Evolutionary conservation across 1,139 yeast genomes (phyloP).

Genomic region (Maudiozyma humilis): DNA sequence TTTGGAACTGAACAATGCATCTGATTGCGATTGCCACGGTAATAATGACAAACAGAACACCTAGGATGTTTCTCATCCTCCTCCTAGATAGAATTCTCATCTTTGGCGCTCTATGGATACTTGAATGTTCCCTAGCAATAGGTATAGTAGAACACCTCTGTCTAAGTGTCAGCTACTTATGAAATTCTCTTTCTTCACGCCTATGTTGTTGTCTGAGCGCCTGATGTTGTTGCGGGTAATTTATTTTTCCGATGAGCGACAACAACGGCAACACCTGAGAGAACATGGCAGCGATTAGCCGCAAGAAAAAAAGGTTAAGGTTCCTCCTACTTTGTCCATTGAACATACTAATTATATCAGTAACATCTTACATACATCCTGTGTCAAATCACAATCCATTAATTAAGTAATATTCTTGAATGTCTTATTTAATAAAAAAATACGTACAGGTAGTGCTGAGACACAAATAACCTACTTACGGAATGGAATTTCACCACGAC

Average conservation of each 20-base stretch:
- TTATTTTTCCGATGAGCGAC: neutral
- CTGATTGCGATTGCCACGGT: slow-evolving; percentile 14
- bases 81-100: slow-evolving; percentile 22
- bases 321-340: too few species aligned
- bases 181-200: too few species aligned
- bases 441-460: neutral
- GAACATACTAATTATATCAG: too few species aligned
- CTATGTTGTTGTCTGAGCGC: neutral
- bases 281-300: too few species aligned
- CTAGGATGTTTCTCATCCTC: slow-evolving; percentile 15
- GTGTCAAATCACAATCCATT: too few species aligned
- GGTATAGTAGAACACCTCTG: too few species aligned
- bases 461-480: slow-evolving; percentile 19
- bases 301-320: too few species aligned
- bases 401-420: neutral
- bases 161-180: too few species aligned
- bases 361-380: too few species aligned
- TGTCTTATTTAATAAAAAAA: neutral
- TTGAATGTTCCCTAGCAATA: too few species aligned
- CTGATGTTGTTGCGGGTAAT: neutral
- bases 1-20: slow-evolving; percentile 24
- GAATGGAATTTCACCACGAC: slow-evolving; percentile 70
- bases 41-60: slow-evolving; percentile 9
- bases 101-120: too few species aligned
- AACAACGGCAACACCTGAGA: too few species aligned